These are phyloP conservation scores for Trametes polyzona DNA, from an alignment of 1,284 basidiomycete species.

Conservation along the genomic window DNA sequence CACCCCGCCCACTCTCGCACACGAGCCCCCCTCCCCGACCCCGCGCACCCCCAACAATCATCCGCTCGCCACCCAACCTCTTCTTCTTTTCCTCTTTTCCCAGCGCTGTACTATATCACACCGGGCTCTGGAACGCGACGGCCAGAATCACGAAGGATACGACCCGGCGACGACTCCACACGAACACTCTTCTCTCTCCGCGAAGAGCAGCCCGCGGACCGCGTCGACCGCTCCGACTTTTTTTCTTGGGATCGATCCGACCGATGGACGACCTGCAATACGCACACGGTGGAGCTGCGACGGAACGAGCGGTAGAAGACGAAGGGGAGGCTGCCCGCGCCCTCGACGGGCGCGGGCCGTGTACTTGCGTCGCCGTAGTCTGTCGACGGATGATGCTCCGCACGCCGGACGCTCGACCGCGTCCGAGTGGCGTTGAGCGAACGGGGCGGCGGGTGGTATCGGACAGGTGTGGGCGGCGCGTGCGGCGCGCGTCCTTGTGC, in stretches of 20 bases:
- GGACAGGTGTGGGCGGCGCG: not conserved
- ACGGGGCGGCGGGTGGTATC: too few species aligned
- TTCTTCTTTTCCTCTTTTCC: conserved; percentile 11
- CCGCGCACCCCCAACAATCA: not conserved
- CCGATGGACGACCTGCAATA: conserved; percentile 15
- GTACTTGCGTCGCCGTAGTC: not conserved
- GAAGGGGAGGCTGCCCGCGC: conserved; percentile 15
- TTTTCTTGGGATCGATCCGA: conserved; percentile 16
- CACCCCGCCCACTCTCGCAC: conserved; percentile 23
- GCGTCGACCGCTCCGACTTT: conserved; percentile 6
- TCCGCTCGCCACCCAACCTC: conserved; percentile 6
- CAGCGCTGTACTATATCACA: conserved; percentile 26
- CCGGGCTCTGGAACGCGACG: conserved; percentile 30
- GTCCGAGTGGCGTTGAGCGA: too few species aligned
- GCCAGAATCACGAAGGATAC: conserved; percentile 32
- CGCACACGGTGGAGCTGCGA: too few species aligned
- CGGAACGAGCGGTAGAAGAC: conserved; percentile 1
- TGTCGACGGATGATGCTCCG: too few species aligned
- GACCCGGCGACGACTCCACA: conserved; percentile 23
- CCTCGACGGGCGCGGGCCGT: conserved; percentile 21
- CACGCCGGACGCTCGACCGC: too few species aligned
- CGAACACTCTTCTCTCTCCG: conserved; percentile 16
- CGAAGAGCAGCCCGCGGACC: conserved; percentile 11
- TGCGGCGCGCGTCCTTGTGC: not conserved
- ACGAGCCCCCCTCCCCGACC: conserved; percentile 6